Evolutionary conservation across 2,329 filamentous ascomycete species (phyloP), one percentile per base, ranked within the genome.

Genomic region (Colletotrichum caudatum): DNA sequence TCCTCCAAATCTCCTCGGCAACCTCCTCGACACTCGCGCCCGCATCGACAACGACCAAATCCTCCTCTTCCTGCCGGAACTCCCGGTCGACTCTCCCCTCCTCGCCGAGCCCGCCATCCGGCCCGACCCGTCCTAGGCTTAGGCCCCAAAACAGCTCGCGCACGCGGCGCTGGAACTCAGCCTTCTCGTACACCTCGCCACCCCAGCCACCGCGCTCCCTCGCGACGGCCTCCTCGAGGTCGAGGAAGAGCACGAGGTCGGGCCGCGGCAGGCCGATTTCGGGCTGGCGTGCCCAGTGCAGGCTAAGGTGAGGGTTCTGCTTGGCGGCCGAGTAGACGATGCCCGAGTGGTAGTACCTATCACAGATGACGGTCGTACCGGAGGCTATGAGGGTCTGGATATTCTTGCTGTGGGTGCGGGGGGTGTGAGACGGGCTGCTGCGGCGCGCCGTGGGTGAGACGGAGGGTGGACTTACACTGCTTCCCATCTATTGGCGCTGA

Each of bases 331-430:
- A 94, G 84, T 98, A 99, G 61, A 98, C 94, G 69, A 95, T 93
- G 65, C 96, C 96, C 26, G 93, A 96, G 84, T 97, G 95, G 80
- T 97, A 97, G 84, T 98, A 99, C 59, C 96, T 91, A 81, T 99
- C 96, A 75, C 95, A 91, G 50, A 99, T 85, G 41, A 99, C 87
- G 0, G 90, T 96, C 26, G 87, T 91, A 11, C 95, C 95, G 1
- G 84, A 80, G 0, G 84, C 82, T 7, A 98, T 81, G 7, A 88
- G 83, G 1, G 81, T 68, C 23, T 84, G 78, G 57, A 91, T 91
- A 61, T 82, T 82, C 75, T 85, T 83, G 2, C 87, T 89, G 71
- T n/a, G 18, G 5, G 6, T 3, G 29, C 3, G 29, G 29, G 26
- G 20, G 20, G 39, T 29, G 60, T 61, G 60, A 35, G 61, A 18